Evolutionary conservation across 192 early-diverging fungal genomes (phyloP).

Genomic region (Backusella liffmaniae): DNA sequence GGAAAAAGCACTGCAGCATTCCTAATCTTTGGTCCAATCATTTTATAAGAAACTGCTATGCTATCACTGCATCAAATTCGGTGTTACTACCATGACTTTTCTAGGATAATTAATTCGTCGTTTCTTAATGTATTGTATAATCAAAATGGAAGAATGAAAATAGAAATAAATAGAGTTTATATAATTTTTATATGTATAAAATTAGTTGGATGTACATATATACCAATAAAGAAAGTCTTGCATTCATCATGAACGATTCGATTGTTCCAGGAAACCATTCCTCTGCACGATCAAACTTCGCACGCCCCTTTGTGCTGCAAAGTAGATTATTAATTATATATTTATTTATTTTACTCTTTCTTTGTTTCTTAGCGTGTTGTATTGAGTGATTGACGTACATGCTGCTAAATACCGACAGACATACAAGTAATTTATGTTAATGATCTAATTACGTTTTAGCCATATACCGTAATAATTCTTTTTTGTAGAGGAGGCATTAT

Average conservation of each 20-base stretch:
- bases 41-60: background rate
- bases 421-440: background rate
- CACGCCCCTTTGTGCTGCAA: constrained; percentile 1
- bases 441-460: background rate
- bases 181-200: background rate
- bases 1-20: constrained; percentile 3
- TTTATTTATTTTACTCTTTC: background rate
- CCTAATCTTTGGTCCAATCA: background rate
- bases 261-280: background rate
- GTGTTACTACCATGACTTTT: background rate
- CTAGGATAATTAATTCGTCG: background rate
- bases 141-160: background rate
- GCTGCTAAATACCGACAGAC: background rate
- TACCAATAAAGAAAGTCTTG: background rate
- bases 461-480: background rate
- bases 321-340: background rate
- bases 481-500: background rate
- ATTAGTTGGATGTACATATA: background rate
- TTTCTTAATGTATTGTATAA: background rate
- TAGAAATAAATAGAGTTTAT: background rate
- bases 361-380: background rate
- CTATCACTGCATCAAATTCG: background rate
- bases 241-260: background rate
- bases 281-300: background rate
- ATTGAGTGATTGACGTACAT: background rate